Base-by-base conservation (phyloP, 2,329 filamentous ascomycete species). In the Sarocladium strictum region DNA sequence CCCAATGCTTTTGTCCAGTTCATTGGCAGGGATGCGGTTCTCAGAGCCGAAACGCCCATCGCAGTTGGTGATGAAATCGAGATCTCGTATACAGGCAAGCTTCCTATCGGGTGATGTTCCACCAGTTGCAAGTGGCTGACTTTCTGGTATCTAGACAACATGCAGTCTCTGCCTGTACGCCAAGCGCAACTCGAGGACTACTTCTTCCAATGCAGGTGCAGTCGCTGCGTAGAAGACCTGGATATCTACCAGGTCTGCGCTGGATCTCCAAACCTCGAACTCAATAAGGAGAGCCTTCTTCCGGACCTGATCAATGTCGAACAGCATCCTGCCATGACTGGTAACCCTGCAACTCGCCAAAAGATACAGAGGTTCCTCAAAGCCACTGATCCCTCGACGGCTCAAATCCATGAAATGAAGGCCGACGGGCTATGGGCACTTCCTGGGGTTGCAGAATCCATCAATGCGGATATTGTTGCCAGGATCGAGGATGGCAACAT, bases 1-100 rank as follows among this genome's bases (percentile, higher is more conserved):
- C 83, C 83, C 3, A 85, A 84, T 58, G 80, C 82, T 1, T 70
- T 76, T 49, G 77, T 86, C 15, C 73, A 77, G 41, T 84, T 85
- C 53, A 60, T 75, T 37, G 77, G 77, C 3, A 72, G 81, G 5
- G 71, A 66, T 3, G 76, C 80, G 2, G 66, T 77, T 2, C 65
- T 86, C 14, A 72, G 76, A 35, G 78, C 82, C 2, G 72, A 78
- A 54, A 64, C 61, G 21, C 64, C 69, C 2, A 82, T 86, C 40
- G 61, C 70, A 14, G 63, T 69, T 29, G 80, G 74, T 7, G 76
- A 84, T 24, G 79, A 85, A 67, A 75, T 86, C 54, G 75, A 78
- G 55, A 82, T 86, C 32, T 83, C 80, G 1, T 86, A 86, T 59
- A 79, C 82, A 33, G 81, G 83, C 78, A 67, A 56, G 71, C 63